These are phyloP conservation scores for Spergularia marina DNA, from an alignment of 148 eudicot genomes.

Conservation along the genomic window DNA sequence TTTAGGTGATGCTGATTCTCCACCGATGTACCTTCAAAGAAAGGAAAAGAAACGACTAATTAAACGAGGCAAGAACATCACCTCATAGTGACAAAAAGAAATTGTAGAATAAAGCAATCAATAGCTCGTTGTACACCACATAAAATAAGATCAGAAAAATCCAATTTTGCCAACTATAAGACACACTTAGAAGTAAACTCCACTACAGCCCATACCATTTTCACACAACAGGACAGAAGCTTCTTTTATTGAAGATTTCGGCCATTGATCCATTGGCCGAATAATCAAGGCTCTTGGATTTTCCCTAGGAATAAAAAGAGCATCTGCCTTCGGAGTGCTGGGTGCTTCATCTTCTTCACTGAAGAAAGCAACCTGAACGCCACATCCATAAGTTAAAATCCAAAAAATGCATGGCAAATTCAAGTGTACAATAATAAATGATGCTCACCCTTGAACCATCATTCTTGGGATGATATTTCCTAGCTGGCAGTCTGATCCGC, in stretches of 20 bases:
- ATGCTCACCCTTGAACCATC: slow-evolving; percentile 68
- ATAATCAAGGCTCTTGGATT: slow-evolving; percentile 90
- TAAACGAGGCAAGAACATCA: not conserved
- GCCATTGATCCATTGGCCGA: slow-evolving; percentile 79
- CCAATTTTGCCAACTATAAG: not conserved
- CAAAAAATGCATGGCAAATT: not conserved
- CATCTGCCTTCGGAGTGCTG: slow-evolving; percentile 86
- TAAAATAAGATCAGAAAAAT: not conserved
- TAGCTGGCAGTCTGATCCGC: slow-evolving; percentile 81
- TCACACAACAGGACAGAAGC: slow-evolving; percentile 35
- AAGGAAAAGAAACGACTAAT: not conserved
- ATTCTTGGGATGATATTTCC: slow-evolving; percentile 79
- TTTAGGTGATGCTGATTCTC: slow-evolving; percentile 33
- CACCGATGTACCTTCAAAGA: slow-evolving; percentile 40
- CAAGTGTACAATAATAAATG: not conserved
- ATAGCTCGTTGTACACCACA: not conserved
- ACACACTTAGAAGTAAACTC: not conserved
- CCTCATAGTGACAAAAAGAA: not conserved
- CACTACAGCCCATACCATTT: slow-evolving; percentile 51
- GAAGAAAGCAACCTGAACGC: slow-evolving; percentile 73
- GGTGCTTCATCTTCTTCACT: slow-evolving; percentile 79
- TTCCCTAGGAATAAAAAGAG: slow-evolving; percentile 87
- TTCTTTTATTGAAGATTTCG: slow-evolving; percentile 46
- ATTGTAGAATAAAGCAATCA: not conserved
- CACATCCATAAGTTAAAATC: not conserved